phyloP scores from a whole-genome alignment of 2,329 filamentous ascomycete genomes.

The Cercospora nicotianae region DNA sequence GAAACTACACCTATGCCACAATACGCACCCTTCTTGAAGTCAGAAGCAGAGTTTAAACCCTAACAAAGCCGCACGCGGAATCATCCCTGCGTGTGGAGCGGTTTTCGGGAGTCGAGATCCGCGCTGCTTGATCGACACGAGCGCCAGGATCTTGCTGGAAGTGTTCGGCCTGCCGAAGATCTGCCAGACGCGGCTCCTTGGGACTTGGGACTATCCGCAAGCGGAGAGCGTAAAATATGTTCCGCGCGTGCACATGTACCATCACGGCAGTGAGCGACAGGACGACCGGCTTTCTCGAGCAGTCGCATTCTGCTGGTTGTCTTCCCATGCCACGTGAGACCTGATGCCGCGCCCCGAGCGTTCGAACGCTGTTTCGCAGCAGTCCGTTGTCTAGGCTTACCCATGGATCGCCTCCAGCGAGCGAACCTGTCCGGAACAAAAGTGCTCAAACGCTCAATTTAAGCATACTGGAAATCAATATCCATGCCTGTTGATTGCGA shows the following conservation, averaged over 20 bases:
- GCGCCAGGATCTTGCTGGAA: background rate
- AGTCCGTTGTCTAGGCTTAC: background rate
- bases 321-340: background rate
- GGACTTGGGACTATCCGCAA: background rate
- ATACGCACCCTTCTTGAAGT: background rate
- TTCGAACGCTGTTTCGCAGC: background rate
- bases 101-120: constrained; percentile 10
- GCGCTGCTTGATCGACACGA: constrained; percentile 10
- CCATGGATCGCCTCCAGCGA: background rate
- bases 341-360: background rate
- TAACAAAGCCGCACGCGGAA: constrained; percentile 1
- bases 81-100: constrained; percentile 3
- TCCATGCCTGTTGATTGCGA: background rate
- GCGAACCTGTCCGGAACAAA: background rate
- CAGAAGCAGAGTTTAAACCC: background rate
- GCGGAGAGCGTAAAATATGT: background rate
- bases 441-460: background rate
- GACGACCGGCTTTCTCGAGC: background rate
- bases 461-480: constrained; percentile 6
- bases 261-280: background rate
- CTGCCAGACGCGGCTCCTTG: background rate
- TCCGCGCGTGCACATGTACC: background rate
- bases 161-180: background rate
- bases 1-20: background rate
- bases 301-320: background rate